A percentile compares a stretch with the other conserved stretches of the same genome.
Conservation (phyloP, 2,329 filamentous ascomycete species). For the Fusarium illudens region DNA sequence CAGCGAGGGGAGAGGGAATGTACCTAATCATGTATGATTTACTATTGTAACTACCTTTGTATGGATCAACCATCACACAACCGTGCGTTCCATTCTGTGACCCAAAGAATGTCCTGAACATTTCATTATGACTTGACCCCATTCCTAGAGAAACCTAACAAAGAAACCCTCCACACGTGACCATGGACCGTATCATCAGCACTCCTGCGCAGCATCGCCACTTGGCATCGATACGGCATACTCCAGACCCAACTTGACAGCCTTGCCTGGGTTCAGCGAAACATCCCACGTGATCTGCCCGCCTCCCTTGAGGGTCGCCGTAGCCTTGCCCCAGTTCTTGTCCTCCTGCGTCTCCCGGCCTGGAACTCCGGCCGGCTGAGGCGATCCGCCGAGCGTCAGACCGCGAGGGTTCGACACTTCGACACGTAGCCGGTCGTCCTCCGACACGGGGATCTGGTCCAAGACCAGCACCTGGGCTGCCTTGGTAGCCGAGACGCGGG, state of each 20-base stretch:
- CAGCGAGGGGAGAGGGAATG: background rate
- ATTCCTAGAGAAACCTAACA: background rate
- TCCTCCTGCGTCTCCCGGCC: conserved; percentile 43
- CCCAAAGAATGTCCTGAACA: background rate
- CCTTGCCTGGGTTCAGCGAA: conserved; percentile 63
- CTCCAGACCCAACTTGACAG: conserved; percentile 65
- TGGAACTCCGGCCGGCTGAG: conserved; percentile 48
- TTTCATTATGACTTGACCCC: background rate
- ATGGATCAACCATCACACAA: background rate
- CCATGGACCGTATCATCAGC: conserved; percentile 10
- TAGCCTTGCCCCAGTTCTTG: conserved; percentile 62
- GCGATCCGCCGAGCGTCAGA: conserved; percentile 51
- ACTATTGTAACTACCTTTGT: too few species aligned
- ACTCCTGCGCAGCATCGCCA: conserved; percentile 50
- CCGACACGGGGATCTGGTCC: conserved; percentile 69
- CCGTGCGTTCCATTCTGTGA: background rate
- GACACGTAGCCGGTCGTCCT: conserved; percentile 66
- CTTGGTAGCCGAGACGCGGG: conserved; percentile 49
- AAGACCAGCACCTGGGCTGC: conserved; percentile 60
- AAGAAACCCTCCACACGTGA: background rate
- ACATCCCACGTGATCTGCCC: conserved; percentile 69
- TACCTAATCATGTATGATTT: background rate
- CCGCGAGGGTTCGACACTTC: conserved; percentile 60
- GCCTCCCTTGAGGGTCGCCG: conserved; percentile 61
- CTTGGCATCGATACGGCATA: conserved; percentile 67